These are phyloP conservation scores for Macroventuria anomochaeta DNA, from an alignment of 2,329 filamentous ascomycete species.

Conservation along the genomic window DNA sequence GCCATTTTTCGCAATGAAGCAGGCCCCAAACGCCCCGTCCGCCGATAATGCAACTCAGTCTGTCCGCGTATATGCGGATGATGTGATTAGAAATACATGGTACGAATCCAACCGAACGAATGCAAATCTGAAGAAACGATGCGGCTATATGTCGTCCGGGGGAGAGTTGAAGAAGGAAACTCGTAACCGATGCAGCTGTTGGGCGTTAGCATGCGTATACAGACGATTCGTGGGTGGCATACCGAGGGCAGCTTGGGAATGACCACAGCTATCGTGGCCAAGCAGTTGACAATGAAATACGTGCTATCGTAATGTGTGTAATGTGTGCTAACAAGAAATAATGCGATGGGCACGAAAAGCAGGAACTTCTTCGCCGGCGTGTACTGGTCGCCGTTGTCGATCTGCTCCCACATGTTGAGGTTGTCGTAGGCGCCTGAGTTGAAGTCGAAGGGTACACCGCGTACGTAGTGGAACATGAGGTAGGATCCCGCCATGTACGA, in stretches of 20 bases:
- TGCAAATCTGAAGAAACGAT: conserved; percentile 22
- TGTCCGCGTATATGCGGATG: conserved; percentile 30
- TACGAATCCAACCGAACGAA: conserved; percentile 35
- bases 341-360: conserved; percentile 87
- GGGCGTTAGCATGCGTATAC: conserved; percentile 12
- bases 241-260: conserved; percentile 97
- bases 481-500: conserved; percentile 99
- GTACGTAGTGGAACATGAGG: conserved; percentile 99
- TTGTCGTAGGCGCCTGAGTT: conserved; percentile 99
- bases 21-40: conserved; percentile 35
- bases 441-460: conserved; percentile 97
- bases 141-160: conserved; percentile 44
- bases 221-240: conserved; percentile 51
- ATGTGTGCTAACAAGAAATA: conserved; percentile 96
- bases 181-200: conserved; percentile 49
- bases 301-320: conserved; percentile 98
- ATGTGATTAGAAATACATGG: conserved; percentile 46
- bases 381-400: conserved; percentile 98
- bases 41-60: conserved; percentile 39
- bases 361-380: conserved; percentile 99
- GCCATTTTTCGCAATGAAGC: conserved; percentile 11
- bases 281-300: conserved; percentile 96
- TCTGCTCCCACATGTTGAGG: conserved; percentile 99
- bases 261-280: conserved; percentile 89
- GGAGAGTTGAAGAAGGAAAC: conserved; percentile 49